A percentile compares a stretch with the other conserved stretches of the same genome.
Evolutionary conservation across 345 rosid species (phyloP).

Genomic region (Gossypium longicalyx): DNA sequence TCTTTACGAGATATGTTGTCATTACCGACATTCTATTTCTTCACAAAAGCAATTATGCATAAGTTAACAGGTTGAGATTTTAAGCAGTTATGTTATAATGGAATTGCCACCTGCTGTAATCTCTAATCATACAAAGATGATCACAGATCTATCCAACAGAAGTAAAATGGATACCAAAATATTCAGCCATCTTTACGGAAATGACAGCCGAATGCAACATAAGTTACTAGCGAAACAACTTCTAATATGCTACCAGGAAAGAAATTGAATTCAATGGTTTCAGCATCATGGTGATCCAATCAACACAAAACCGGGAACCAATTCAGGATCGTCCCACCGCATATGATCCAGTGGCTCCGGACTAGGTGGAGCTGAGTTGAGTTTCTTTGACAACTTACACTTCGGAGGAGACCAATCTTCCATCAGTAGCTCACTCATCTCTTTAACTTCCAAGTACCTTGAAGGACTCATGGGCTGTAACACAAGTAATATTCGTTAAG

Average conservation of each 20-base stretch:
- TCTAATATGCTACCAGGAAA: no score
- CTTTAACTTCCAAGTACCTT: background rate
- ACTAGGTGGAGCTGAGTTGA: constrained; percentile 3
- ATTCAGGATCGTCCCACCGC: constrained; percentile 6
- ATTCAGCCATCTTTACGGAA: no score
- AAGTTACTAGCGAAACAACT: background rate
- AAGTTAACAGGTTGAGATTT: no score
- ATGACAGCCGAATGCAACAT: background rate
- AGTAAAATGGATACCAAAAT: no score
- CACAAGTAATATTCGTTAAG: background rate
- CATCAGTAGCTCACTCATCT: background rate
- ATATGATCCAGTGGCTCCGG: background rate
- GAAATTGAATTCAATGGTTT: background rate
- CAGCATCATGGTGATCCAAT: constrained; percentile 10
- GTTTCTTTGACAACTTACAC: background rate
- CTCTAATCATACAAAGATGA: no score
- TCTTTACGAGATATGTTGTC: no score
- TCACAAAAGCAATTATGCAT: no score
- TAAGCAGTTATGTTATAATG: no score
- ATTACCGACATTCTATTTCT: no score
- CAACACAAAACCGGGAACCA: background rate
- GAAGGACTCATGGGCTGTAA: constrained; percentile 12
- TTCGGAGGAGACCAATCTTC: background rate
- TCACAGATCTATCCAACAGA: no score
- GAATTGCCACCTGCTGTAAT: no score